Conservation (phyloP, 257 asterid genomes). For the Salvia hispanica region DNA sequence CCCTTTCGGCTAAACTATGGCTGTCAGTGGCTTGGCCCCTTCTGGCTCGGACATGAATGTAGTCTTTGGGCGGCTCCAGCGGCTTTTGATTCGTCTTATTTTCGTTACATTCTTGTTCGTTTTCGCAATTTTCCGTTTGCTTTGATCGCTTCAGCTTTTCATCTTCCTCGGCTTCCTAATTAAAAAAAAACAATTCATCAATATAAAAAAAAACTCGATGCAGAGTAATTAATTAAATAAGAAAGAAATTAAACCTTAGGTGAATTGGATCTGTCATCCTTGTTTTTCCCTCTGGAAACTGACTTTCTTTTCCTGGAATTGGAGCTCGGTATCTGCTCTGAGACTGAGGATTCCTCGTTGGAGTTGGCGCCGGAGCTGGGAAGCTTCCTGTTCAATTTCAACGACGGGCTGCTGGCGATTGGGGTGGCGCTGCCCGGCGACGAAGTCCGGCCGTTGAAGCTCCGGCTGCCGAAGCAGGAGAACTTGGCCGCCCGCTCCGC, state of each 20-base stretch:
- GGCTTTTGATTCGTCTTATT: slow-evolving; percentile 47
- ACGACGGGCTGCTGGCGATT: no score
- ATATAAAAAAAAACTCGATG: no score
- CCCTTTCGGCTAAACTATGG: slow-evolving; percentile 93
- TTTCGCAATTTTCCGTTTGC: slow-evolving; percentile 31
- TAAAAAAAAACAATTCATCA: background rate
- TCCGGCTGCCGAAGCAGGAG: slow-evolving; percentile 79
- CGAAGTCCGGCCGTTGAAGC: slow-evolving; percentile 52
- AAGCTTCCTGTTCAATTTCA: no score
- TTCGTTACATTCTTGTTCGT: slow-evolving; percentile 19
- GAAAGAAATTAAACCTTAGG: slow-evolving; percentile 37
- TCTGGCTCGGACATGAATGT: slow-evolving; percentile 96
- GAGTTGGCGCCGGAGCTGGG: slow-evolving; percentile 30
- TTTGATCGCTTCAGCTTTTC: slow-evolving; percentile 43
- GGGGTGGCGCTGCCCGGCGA: no score
- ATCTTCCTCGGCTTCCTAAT: slow-evolving; percentile 37
- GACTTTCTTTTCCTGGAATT: slow-evolving; percentile 73
- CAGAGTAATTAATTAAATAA: no score
- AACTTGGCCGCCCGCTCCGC: slow-evolving; percentile 81
- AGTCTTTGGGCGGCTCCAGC: slow-evolving; percentile 80
- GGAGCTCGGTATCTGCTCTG: slow-evolving; percentile 47
- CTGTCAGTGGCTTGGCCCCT: slow-evolving; percentile 98
- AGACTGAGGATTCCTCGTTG: slow-evolving; percentile 53
- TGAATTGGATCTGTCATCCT: slow-evolving; percentile 47
- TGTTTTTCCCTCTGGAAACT: slow-evolving; percentile 37